A percentile compares a stretch with the other conserved stretches of the same genome.
Evolutionary conservation across 225 moss, liverwort and hornwort species (phyloP).

Genomic region (Physcomitrellopsis africana): DNA sequence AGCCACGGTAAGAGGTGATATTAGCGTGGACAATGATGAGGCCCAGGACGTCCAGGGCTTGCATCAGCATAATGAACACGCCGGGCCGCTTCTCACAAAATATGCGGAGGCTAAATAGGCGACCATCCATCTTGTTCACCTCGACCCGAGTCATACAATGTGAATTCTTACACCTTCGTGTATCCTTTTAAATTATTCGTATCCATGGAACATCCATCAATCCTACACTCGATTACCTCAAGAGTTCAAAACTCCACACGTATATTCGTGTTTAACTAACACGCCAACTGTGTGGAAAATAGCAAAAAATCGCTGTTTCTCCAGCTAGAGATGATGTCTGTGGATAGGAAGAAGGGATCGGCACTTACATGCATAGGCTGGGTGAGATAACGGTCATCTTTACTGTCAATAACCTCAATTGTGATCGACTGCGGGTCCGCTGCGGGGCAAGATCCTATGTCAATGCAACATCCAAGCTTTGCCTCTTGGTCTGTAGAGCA

Average conservation of each 20-base stretch:
- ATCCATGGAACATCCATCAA: too few relatives aligned
- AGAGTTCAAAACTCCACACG: background rate
- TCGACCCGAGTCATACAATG: slow-evolving; percentile 49
- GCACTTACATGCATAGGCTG: slow-evolving; percentile 78
- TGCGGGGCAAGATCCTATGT: slow-evolving; percentile 11
- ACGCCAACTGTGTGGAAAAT: background rate
- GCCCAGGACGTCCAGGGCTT: slow-evolving; percentile 68
- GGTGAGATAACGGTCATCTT: slow-evolving; percentile 44
- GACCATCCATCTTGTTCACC: slow-evolving; percentile 64
- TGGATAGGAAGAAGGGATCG: background rate
- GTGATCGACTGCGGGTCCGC: slow-evolving; percentile 27
- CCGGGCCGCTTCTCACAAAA: slow-evolving; percentile 75
- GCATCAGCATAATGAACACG: slow-evolving; percentile 73
- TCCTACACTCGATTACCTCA: slow-evolving; percentile 34
- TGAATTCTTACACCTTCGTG: background rate
- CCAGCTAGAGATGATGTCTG: too few relatives aligned
- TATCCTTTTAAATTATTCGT: too few relatives aligned
- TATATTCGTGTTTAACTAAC: background rate
- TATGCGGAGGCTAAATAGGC: slow-evolving; percentile 66
- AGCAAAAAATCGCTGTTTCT: too few relatives aligned
- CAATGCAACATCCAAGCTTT: background rate
- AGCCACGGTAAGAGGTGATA: slow-evolving; percentile 76
- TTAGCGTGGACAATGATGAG: slow-evolving; percentile 77
- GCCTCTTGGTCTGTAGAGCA: slow-evolving; percentile 32
- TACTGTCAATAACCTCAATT: slow-evolving; percentile 38